phyloP scores from a whole-genome alignment of 1,284 basidiomycete species.

The Leccinum pallidistipes region DNA sequence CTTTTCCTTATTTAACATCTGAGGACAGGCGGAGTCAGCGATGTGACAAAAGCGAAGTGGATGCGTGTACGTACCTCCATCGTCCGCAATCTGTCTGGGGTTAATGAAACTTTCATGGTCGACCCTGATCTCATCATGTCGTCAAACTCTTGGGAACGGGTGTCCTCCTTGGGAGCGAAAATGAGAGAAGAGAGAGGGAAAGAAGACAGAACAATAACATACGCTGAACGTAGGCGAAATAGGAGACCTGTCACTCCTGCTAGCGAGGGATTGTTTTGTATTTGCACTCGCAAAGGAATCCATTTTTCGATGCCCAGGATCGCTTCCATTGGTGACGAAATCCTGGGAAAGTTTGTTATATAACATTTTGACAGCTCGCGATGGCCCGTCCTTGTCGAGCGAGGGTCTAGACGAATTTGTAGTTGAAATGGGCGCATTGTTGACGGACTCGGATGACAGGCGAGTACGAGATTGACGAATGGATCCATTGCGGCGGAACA shows the following conservation, averaged over 20 bases:
- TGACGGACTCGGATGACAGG: conserved; percentile 33
- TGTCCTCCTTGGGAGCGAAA: conserved; percentile 44
- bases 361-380: conserved; percentile 59
- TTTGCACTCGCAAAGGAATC: conserved; percentile 54
- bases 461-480: conserved; percentile 28
- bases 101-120: conserved; percentile 94
- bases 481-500: conserved; percentile 28
- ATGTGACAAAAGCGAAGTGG: conserved; percentile 21
- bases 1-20: conserved; percentile 72
- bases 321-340: conserved; percentile 39
- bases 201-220: conserved; percentile 16
- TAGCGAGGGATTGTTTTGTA: conserved; percentile 39
- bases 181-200: conserved; percentile 5
- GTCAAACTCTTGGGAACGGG: conserved; percentile 79
- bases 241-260: conserved; percentile 35
- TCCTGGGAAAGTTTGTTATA: conserved; percentile 45
- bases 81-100: conserved; percentile 85
- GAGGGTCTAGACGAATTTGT: conserved; percentile 47
- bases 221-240: conserved; percentile 38
- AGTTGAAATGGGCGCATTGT: conserved; percentile 26
- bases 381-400: conserved; percentile 45
- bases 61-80: conserved; percentile 71
- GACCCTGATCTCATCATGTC: conserved; percentile 83
- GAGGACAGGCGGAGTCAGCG: conserved; percentile 25
- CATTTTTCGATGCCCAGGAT: conserved; percentile 49